Percentiles rank a stretch among this genome's conserved stretches.
Conservation (phyloP, 2,329 filamentous ascomycete species). For the Cladosporium sp. region DNA sequence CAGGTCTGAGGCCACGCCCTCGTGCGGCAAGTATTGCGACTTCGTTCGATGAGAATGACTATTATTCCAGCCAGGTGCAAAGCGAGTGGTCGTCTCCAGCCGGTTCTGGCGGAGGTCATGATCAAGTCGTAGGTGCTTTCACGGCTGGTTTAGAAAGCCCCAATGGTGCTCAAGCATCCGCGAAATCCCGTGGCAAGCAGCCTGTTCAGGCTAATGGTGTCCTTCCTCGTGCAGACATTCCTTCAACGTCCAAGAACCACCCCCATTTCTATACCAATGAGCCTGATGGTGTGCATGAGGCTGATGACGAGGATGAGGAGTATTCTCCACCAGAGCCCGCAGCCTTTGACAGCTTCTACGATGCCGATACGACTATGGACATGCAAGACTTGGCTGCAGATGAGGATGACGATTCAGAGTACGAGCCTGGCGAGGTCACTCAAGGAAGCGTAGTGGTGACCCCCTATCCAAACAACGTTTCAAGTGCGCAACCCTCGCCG, state of each 20-base stretch:
- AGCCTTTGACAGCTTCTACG: conserved; percentile 18
- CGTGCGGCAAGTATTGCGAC: conserved; percentile 55
- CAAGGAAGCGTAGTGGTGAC: conserved; percentile 20
- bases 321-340: conserved; percentile 30
- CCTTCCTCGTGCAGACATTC: neutral
- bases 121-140: conserved; percentile 39
- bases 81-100: conserved; percentile 67
- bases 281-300: conserved; percentile 21
- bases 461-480: conserved; percentile 11
- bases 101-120: conserved; percentile 28
- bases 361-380: conserved; percentile 15
- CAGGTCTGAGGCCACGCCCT: conserved; percentile 55
- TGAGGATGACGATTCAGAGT: conserved; percentile 32
- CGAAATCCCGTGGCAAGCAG: conserved; percentile 17
- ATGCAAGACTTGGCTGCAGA: conserved; percentile 16
- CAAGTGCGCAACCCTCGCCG: conserved; percentile 31
- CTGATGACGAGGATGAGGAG: conserved; percentile 29
- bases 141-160: neutral
- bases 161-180: neutral
- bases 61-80: conserved; percentile 80
- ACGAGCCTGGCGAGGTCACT: conserved; percentile 33
- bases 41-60: conserved; percentile 88
- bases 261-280: conserved; percentile 12
- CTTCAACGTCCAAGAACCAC: conserved; percentile 12
- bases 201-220: conserved; percentile 15